Evolutionary conservation across 2,329 filamentous ascomycete genomes (phyloP), one percentile per base, ranked within the genome.

Genomic region (Cryphonectria carpinicola): DNA sequence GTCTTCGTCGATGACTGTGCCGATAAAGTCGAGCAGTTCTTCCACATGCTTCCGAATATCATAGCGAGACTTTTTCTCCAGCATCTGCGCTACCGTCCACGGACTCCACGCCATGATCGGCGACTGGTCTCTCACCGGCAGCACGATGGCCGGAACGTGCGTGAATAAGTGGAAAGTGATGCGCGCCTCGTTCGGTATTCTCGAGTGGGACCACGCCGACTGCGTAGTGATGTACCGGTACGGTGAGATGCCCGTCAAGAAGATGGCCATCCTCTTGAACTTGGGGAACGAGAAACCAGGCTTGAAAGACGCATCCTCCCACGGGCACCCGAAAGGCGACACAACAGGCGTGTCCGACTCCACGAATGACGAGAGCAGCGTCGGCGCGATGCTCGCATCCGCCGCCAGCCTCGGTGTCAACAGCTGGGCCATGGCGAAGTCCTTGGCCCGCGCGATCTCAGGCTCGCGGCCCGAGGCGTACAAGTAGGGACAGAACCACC

Each of bases 401-500:
- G 72, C 73, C 46, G 71, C 73, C 39, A 74, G 46, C 8, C 73
- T 58, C 17, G 73, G 73, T 13, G 69, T 66, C 67, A 74, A 28
- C 19, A 74, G 39, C 62, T 71, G 71, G 14, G 65, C 73, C 65
- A 74, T 69, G n/a, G 71, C 58, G 32, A 74, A 74, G 39, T 74
- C 73, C 58, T 72, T 74, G 25, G 54, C 67, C 22, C 73, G 66
- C 39, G 73, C 54, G 22, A 74, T 66, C 72, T 73, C 67, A 3
- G 72, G 68, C 37, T 70, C 73, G 13, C 73, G 68, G 56, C 72
- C 72, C 17, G 67, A 70, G 39, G 70, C 69, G 32, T 74, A 74
- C 66, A 74, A 39, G 17, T 74, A 74, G 1, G 73, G 73, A 41
- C 73, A 74, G 52, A 74, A 74, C 73, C 73, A 74, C 6, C 72